Evolutionary conservation across 78 protist species (phyloP).

Genomic region (Dictyostelium firmibasis): DNA sequence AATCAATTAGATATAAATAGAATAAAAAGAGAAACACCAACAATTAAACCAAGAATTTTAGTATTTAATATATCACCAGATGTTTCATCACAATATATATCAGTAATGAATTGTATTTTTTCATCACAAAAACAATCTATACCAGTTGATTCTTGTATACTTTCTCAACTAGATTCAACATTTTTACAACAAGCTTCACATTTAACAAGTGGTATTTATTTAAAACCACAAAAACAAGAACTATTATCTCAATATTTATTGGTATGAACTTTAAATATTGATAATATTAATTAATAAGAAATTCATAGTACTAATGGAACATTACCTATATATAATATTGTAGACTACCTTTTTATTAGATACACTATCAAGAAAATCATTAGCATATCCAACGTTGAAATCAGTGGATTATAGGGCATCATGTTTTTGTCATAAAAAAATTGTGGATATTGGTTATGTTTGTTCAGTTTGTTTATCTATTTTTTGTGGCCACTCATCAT

Average conservation of each 20-base stretch:
- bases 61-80: constrained; percentile 75
- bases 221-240: constrained; percentile 52
- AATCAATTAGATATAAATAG: constrained; percentile 71
- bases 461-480: constrained; percentile 86
- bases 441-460: constrained; percentile 84
- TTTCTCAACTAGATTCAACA: constrained; percentile 60
- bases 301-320: no score
- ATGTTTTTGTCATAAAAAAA: constrained; percentile 79
- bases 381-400: constrained; percentile 62
- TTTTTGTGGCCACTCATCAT: constrained; percentile 49
- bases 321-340: no score
- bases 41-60: constrained; percentile 66
- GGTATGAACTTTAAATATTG: constrained; percentile 46
- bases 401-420: constrained; percentile 84
- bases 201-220: constrained; percentile 78
- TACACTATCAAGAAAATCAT: constrained; percentile 38
- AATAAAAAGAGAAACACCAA: constrained; percentile 38
- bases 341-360: constrained; percentile 79
- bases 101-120: constrained; percentile 85
- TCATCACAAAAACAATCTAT: constrained; percentile 84
- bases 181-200: constrained; percentile 88
- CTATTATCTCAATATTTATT: constrained; percentile 68
- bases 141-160: constrained; percentile 77
- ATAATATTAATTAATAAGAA: no score
- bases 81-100: constrained; percentile 76